A percentile compares a stretch with the other conserved stretches of the same genome.
phyloP scores from a whole-genome alignment of 306 rosid species.

The Prunus persica region DNA sequence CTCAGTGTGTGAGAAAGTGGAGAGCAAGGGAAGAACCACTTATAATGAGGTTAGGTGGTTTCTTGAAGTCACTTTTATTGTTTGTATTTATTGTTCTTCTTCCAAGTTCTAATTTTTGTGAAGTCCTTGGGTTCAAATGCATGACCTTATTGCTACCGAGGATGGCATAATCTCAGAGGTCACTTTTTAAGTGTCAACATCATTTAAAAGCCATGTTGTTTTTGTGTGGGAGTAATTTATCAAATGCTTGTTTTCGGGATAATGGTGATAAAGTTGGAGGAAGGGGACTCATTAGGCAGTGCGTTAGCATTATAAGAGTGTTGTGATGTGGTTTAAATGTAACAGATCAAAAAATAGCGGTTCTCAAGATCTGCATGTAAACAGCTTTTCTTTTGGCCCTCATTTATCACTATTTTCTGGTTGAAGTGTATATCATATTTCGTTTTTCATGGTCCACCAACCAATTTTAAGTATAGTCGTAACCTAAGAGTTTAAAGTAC shows the following conservation, averaged over 20 bases:
- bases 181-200: not conserved
- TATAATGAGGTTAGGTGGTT: conserved; percentile 79
- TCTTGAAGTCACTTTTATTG: conserved; percentile 14
- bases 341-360: not conserved
- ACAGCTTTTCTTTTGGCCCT: not conserved
- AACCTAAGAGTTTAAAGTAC: conserved; percentile 26
- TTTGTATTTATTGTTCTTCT: not conserved
- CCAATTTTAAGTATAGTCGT: not conserved
- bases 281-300: not conserved
- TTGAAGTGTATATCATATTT: not conserved
- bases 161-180: not conserved
- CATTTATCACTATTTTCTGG: not conserved
- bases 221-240: not conserved
- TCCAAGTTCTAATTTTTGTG: not conserved
- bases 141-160: not conserved
- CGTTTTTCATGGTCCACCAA: not conserved
- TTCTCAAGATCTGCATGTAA: not conserved
- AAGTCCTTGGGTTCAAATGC: not conserved
- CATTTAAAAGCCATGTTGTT: not conserved
- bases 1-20: conserved; percentile 95
- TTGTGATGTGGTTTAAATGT: not conserved
- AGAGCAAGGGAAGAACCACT: conserved; percentile 96
- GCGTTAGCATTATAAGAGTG: not conserved
- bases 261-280: not conserved
- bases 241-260: not conserved